Evolutionary conservation across 2,329 filamentous ascomycete species (phyloP).

Genomic region (Colletotrichum graminicola): DNA sequence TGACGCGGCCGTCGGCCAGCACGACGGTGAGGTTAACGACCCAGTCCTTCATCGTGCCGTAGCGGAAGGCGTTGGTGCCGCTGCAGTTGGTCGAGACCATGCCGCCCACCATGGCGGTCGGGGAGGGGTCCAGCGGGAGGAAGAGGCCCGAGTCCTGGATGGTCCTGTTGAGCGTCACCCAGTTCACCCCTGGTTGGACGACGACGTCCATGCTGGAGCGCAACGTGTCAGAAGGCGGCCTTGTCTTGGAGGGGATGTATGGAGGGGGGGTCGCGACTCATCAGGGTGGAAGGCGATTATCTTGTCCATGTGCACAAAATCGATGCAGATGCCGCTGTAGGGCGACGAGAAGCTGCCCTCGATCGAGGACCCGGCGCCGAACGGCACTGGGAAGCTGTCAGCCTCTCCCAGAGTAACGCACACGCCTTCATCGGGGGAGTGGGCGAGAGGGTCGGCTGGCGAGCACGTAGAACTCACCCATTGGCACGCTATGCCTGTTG

Average conservation of each 20-base stretch:
- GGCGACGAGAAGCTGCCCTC: constrained; percentile 80
- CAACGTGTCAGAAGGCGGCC: background rate
- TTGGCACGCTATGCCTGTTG: constrained; percentile 72
- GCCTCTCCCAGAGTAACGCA: background rate
- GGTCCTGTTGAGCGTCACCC: constrained; percentile 75
- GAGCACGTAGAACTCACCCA: constrained; percentile 56
- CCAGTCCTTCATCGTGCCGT: constrained; percentile 83
- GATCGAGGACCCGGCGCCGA: constrained; percentile 79
- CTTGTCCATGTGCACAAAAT: constrained; percentile 76
- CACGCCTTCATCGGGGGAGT: background rate
- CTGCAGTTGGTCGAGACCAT: constrained; percentile 78
- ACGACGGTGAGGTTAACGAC: constrained; percentile 79
- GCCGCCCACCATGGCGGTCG: constrained; percentile 68
- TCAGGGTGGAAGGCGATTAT: constrained; percentile 74
- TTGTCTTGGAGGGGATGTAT: background rate
- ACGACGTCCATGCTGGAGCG: constrained; percentile 71
- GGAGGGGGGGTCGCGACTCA: constrained; percentile 50
- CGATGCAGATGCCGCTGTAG: constrained; percentile 76
- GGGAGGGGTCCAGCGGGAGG: constrained; percentile 77
- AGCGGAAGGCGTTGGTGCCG: constrained; percentile 71
- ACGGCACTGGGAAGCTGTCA: constrained; percentile 60
- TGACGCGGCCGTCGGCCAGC: constrained; percentile 72
- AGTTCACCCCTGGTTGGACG: constrained; percentile 76
- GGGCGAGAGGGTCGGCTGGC: background rate
- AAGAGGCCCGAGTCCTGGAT: constrained; percentile 74